Conservation (phyloP, 306 rosid genomes). For the Cicer bijugum region DNA sequence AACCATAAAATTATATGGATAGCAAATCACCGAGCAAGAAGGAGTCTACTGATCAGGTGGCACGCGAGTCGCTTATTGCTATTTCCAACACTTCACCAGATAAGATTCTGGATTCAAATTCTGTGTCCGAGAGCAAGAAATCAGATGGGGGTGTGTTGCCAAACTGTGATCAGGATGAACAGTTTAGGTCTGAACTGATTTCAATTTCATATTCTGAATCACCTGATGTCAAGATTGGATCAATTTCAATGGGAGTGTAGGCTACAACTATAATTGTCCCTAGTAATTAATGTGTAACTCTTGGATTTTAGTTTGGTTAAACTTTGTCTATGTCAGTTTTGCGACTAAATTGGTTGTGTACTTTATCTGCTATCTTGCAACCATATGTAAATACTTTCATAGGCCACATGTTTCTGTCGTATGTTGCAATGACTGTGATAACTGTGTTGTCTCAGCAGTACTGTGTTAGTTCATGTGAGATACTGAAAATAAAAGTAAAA, state of each 20-base stretch:
- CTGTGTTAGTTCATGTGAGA: constrained; percentile 32
- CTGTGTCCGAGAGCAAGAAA: constrained; percentile 45
- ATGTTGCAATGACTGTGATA: constrained; percentile 35
- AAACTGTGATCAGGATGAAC: constrained; percentile 44
- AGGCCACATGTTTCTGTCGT: constrained; percentile 31
- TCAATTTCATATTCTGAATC: constrained; percentile 56
- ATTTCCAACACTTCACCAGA: constrained; percentile 50
- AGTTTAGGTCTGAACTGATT: constrained; percentile 53
- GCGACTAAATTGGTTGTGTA: constrained; percentile 23
- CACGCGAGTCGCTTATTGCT: constrained; percentile 57
- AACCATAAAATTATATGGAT: constrained; percentile 55
- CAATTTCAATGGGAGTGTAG: constrained; percentile 29
- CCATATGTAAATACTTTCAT: constrained; percentile 32
- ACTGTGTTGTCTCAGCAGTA: constrained; percentile 37
- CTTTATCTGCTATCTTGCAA: constrained; percentile 25
- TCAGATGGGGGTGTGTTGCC: constrained; percentile 41
- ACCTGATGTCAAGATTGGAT: constrained; percentile 49
- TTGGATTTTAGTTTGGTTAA: background rate
- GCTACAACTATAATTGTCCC: constrained; percentile 6
- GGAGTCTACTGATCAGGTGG: constrained; percentile 50
- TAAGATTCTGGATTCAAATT: constrained; percentile 39
- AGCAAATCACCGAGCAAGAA: constrained; percentile 45
- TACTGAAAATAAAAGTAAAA: constrained; percentile 42
- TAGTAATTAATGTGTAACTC: constrained; percentile 36
- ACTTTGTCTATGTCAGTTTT: constrained; percentile 28